phyloP scores from a whole-genome alignment of 495 filamentous ascomycete genomes.

The Penicillium canescens region DNA sequence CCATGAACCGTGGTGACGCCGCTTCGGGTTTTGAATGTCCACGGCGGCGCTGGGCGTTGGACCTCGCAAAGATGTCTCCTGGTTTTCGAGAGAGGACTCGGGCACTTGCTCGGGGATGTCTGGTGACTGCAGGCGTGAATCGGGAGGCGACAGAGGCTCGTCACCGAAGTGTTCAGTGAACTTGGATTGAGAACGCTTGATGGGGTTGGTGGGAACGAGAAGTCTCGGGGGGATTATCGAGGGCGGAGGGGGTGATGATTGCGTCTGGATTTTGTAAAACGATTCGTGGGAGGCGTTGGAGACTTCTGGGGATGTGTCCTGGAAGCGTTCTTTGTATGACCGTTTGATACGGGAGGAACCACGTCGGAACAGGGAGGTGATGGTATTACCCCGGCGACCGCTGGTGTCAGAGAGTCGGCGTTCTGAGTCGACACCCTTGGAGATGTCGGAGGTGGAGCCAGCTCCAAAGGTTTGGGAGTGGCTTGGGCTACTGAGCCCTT shows the following conservation, averaged over 20 bases:
- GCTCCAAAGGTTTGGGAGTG: conserved; percentile 57
- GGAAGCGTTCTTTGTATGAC: conserved; percentile 57
- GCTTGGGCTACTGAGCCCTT: conserved; percentile 49
- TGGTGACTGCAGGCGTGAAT: conserved; percentile 73
- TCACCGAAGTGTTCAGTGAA: conserved; percentile 94
- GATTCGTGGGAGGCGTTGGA: conserved; percentile 89
- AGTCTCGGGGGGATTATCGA: conserved; percentile 38
- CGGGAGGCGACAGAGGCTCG: conserved; percentile 75
- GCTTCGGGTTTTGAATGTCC: conserved; percentile 28
- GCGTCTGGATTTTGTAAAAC: conserved; percentile 51
- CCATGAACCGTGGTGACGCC: conserved; percentile 36
- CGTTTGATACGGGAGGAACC: conserved; percentile 58
- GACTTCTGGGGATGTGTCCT: conserved; percentile 55
- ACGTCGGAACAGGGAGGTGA: conserved; percentile 77
- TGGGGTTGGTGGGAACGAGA: conserved; percentile 51
- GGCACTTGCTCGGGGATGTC: conserved; percentile 38
- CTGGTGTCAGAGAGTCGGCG: conserved; percentile 52
- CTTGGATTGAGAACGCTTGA: conserved; percentile 80
- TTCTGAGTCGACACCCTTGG: conserved; percentile 37
- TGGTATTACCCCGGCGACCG: conserved; percentile 39
- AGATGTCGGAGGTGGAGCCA: conserved; percentile 47
- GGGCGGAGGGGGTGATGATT: conserved; percentile 34
- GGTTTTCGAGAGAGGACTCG: conserved; percentile 28
- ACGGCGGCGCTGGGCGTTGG: conserved; percentile 27
- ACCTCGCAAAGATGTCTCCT: conserved; percentile 22